phyloP scores from a whole-genome alignment of 106 monocot species.

The Ottelia alismoides region DNA sequence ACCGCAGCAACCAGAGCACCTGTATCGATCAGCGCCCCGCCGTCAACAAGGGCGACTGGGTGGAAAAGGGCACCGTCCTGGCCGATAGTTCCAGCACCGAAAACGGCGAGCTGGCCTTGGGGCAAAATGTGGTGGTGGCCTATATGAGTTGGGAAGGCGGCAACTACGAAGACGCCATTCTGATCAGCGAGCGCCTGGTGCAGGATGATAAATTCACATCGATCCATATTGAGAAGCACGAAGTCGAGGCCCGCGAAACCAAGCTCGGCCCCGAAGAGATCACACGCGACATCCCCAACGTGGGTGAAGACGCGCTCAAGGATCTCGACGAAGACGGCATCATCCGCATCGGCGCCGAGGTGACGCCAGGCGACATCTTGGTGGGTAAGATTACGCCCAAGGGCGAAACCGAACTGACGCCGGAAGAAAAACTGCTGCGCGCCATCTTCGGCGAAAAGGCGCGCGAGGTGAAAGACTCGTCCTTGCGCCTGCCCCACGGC shows the following conservation, averaged over 20 bases:
- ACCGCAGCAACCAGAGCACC: conserved; percentile 4
- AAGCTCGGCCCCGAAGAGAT: conserved; percentile 3
- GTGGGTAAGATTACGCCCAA: too few relatives aligned
- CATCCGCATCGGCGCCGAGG: too few relatives aligned
- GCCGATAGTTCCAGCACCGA: not conserved
- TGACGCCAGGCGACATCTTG: too few relatives aligned
- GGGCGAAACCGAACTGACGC: too few relatives aligned
- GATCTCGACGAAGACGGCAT: too few relatives aligned
- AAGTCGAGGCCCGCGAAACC: not conserved
- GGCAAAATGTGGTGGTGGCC: not conserved
- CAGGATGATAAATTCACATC: not conserved
- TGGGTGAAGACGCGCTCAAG: too few relatives aligned
- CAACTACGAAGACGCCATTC: not conserved
- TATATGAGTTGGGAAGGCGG: not conserved
- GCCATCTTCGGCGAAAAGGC: too few relatives aligned
- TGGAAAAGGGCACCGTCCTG: not conserved
- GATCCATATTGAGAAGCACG: conserved; percentile 1
- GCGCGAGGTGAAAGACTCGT: too few relatives aligned
- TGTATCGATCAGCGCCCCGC: conserved; percentile 3
- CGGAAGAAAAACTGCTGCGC: too few relatives aligned
- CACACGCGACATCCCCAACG: conserved; percentile 4
- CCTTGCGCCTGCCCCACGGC: too few relatives aligned
- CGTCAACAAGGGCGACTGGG: not conserved
- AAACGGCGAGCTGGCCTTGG: not conserved
- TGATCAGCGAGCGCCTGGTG: not conserved